These are phyloP conservation scores for Rhynchosporium agropyri DNA, from an alignment of 2,329 filamentous ascomycete species.

Conservation along the genomic window DNA sequence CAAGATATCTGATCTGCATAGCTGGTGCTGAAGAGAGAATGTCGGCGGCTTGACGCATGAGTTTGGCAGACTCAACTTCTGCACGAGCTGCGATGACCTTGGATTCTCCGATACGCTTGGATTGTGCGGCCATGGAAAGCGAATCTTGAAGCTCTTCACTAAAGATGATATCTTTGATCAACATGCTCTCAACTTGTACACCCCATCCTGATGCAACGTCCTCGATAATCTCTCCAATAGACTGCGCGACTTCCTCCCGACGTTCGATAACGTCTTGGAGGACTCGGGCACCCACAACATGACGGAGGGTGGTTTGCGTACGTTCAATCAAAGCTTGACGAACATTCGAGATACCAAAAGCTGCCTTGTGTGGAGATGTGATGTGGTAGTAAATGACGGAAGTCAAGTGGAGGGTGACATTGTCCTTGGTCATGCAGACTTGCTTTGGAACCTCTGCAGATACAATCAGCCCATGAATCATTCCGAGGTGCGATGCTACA, in stretches of 20 bases:
- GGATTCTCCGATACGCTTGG: slow-evolving; percentile 96
- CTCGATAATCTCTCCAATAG: slow-evolving; percentile 95
- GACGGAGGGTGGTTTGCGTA: slow-evolving; percentile 94
- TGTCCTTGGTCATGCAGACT: slow-evolving; percentile 99
- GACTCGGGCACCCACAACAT: slow-evolving; percentile 93
- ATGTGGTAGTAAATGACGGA: slow-evolving; percentile 99
- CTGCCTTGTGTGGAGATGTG: slow-evolving; percentile 90
- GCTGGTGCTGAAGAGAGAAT: slow-evolving; percentile 89
- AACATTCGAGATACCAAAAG: slow-evolving; percentile 94
- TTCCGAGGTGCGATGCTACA: slow-evolving; percentile 30
- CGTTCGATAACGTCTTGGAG: slow-evolving; percentile 98
- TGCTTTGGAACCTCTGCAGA: slow-evolving; percentile 82
- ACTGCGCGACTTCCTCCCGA: slow-evolving; percentile 93
- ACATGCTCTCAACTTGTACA: slow-evolving; percentile 95
- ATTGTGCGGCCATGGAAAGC: slow-evolving; percentile 96
- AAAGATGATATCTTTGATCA: slow-evolving; percentile 99
- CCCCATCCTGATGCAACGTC: slow-evolving; percentile 94
- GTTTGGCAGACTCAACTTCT: slow-evolving; percentile 93
- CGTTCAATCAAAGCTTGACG: slow-evolving; percentile 96
- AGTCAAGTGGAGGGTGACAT: slow-evolving; percentile 89
- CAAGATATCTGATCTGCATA: slow-evolving; percentile 98
- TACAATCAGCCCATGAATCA: slow-evolving; percentile 16
- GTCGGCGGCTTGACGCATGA: slow-evolving; percentile 92
- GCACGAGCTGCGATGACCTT: slow-evolving; percentile 98
- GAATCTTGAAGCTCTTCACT: slow-evolving; percentile 93